Conservation (phyloP, 495 filamentous ascomycete species). For the Durotheca rogersii region DNA sequence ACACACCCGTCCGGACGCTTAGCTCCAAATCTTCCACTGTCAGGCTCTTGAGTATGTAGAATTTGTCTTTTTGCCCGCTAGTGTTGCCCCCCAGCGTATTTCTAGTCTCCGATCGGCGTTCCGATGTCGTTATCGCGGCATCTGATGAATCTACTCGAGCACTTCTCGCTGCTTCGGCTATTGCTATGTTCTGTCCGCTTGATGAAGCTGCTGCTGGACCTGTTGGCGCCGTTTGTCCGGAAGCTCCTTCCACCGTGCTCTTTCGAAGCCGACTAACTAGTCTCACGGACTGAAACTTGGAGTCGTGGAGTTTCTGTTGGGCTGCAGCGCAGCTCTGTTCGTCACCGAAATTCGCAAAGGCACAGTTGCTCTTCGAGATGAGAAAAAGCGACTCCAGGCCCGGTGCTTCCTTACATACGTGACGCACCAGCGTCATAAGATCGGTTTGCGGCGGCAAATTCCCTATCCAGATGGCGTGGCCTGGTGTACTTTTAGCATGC, state of each 20-base stretch:
- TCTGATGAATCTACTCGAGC: conserved; percentile 21
- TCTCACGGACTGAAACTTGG: conserved; percentile 80
- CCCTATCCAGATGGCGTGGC: conserved; percentile 94
- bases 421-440: conserved; percentile 79
- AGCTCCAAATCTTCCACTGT: conserved; percentile 91
- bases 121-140: conserved; percentile 15
- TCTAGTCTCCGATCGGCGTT: conserved; percentile 11
- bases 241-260: conserved; percentile 52
- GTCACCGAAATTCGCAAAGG: conserved; percentile 93
- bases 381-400: conserved; percentile 90
- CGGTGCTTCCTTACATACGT: conserved; percentile 81
- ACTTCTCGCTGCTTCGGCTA: conserved; percentile 24
- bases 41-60: conserved; percentile 92
- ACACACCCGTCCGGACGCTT: conserved; percentile 83
- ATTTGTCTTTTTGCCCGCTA: conserved; percentile 61
- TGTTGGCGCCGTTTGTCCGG: conserved; percentile 52
- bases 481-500: conserved; percentile 41
- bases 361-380: conserved; percentile 97
- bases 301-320: conserved; percentile 85
- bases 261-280: conserved; percentile 90
- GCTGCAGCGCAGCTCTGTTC: conserved; percentile 75
- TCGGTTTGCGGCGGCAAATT: conserved; percentile 84
- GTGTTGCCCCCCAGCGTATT: conserved; percentile 15
- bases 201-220: conserved; percentile 50
- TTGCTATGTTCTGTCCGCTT: conserved; percentile 22